A percentile compares a stretch with the other conserved stretches of the same genome.
Conservation (phyloP, 2,329 filamentous ascomycete genomes). For the Hirsutella rhossiliensis region DNA sequence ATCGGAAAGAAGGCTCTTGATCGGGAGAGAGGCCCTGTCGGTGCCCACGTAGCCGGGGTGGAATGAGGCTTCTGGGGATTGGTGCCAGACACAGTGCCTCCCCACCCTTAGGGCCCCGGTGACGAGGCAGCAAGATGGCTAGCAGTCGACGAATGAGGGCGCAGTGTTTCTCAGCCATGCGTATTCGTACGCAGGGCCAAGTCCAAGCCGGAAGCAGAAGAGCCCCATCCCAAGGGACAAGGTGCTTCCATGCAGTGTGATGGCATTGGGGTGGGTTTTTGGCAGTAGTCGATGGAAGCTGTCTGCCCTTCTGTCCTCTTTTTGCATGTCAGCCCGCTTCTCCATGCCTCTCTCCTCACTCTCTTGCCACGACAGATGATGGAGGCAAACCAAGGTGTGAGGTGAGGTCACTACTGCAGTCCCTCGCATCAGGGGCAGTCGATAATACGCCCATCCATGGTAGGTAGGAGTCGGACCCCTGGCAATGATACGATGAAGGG, state of each 20-base stretch:
- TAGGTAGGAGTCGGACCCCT: no score
- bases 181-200: no score
- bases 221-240: neutral
- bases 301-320: no score
- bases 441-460: no score
- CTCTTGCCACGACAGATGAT: no score
- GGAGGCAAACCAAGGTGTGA: no score
- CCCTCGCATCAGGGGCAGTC: no score
- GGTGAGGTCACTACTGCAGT: no score
- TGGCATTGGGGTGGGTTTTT: neutral
- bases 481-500: no score
- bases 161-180: neutral
- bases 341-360: no score
- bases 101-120: neutral
- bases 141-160: neutral
- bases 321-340: no score
- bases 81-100: neutral
- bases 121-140: neutral
- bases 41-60: neutral
- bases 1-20: neutral
- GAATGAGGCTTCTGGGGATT: neutral
- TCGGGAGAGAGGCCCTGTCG: neutral
- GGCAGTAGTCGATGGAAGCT: neutral
- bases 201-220: neutral
- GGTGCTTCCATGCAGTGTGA: neutral